phyloP scores from a whole-genome alignment of 2,329 filamentous ascomycete genomes.

The Laburnicola sp. region DNA sequence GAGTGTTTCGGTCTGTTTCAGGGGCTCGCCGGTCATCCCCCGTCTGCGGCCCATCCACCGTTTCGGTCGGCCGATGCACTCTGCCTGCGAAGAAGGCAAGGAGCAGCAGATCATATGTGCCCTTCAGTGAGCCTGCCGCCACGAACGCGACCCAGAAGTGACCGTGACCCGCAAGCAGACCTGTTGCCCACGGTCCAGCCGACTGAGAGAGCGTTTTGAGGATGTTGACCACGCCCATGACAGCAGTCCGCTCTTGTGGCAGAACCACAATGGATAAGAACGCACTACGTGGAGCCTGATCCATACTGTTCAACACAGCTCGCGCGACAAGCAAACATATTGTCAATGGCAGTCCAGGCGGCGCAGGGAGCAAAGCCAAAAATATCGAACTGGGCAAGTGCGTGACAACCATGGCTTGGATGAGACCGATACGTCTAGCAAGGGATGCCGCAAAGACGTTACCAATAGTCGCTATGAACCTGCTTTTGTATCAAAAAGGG shows the following conservation, averaged over 20 bases:
- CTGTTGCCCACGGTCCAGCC: conserved; percentile 40
- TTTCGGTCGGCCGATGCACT: conserved; percentile 19
- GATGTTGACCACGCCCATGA: conserved; percentile 47
- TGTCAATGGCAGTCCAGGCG: conserved; percentile 28
- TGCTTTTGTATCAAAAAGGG: conserved; percentile 4
- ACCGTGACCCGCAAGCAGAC: conserved; percentile 36
- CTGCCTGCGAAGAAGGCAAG: conserved; percentile 41
- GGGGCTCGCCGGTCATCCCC: background rate
- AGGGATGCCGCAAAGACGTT: conserved; percentile 50
- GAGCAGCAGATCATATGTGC: conserved; percentile 41
- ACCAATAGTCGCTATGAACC: conserved; percentile 37
- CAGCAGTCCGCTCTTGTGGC: conserved; percentile 43
- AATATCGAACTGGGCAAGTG: conserved; percentile 44
- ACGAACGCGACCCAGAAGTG: conserved; percentile 47
- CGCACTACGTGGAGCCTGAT: conserved; percentile 43
- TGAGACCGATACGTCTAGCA: conserved; percentile 63
- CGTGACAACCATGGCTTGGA: conserved; percentile 50
- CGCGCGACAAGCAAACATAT: conserved; percentile 38
- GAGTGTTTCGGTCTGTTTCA: conserved; percentile 6
- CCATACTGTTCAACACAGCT: conserved; percentile 42
- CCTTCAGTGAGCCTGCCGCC: conserved; percentile 42
- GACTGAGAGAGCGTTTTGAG: conserved; percentile 43
- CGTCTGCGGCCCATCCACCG: conserved; percentile 4
- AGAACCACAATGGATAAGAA: conserved; percentile 41
- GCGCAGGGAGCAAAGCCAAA: conserved; percentile 36